These are phyloP conservation scores for Bretschneidera sinensis DNA, from an alignment of 345 rosid genomes.

Conservation along the genomic window DNA sequence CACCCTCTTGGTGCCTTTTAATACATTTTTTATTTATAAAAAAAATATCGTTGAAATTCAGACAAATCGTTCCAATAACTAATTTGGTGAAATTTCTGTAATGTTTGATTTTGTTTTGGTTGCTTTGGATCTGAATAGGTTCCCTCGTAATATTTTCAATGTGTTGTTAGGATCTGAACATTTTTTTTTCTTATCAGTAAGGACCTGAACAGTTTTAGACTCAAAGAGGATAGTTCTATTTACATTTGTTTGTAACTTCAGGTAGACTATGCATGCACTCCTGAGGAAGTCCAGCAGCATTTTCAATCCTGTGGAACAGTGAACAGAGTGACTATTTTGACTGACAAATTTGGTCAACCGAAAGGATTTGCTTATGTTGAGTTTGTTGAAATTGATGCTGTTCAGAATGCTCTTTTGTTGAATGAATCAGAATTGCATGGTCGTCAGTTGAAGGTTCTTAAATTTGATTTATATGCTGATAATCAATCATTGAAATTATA, in stretches of 20 bases:
- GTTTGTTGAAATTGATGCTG: conserved; percentile 91
- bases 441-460: conserved; percentile 81
- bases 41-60: too few species aligned
- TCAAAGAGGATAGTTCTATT: neutral
- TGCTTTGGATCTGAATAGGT: neutral
- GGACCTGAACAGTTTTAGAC: neutral
- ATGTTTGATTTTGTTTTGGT: too few species aligned
- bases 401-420: conserved; percentile 85
- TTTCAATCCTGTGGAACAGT: conserved; percentile 99
- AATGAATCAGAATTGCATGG: conserved; percentile 98
- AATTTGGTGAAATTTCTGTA: too few species aligned
- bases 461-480: neutral
- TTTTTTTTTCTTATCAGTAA: too few species aligned
- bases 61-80: too few species aligned
- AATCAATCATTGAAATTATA: neutral
- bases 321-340: conserved; percentile 93
- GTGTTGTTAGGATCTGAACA: too few species aligned
- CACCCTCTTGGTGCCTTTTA: too few species aligned
- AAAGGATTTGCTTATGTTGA: conserved; percentile 99
- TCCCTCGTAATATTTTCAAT: too few species aligned
- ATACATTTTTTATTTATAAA: too few species aligned
- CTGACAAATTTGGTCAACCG: conserved; percentile 98
- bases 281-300: conserved; percentile 99
- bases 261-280: conserved; percentile 97
- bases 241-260: conserved; percentile 28